Base-by-base conservation (phyloP, 2,329 filamentous ascomycete species). In the Geosmithia morbida region DNA sequence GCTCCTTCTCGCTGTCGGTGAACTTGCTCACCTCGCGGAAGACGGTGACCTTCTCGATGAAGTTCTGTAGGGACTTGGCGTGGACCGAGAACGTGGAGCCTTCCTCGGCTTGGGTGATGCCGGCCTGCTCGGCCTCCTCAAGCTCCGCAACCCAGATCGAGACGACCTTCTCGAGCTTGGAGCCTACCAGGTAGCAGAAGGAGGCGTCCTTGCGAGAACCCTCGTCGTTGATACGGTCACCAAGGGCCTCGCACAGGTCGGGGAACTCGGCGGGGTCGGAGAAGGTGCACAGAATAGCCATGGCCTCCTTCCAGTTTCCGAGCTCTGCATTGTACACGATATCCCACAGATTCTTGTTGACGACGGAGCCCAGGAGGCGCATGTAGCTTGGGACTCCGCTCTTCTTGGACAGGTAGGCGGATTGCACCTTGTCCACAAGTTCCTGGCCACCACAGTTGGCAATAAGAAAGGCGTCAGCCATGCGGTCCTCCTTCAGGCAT, bases 11-110 rank as follows among this genome's bases (percentile, higher is more conserved):
- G 8, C 68, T 65, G 60, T 98, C 92, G 56, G 85, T 70, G 69
- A 96, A 98, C 59, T 90, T 88, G 51, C 88, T 89, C 42, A 96
- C 89, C 55, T 92, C 79, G 48, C 92, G 83, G 80, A 98, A 98
- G 47, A 98, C 79, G 0, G 89, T 94, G 44, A 98, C 92, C 72
- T 98, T 98, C 68, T 98, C 92, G 52, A 98, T 94, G 59, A 98
- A 90, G 54, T 85, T 83, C 64, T 97, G 92, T 42, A 98, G 70
- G 44, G 85, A 83, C 51, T 81, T 81, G 48, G 90, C 88, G 57
- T 97, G 92, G 45, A 97, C 81, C 0, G 90, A 94, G 66, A 96
- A 98, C 49, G 80, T 84, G 19, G 86, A 90, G 57, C 88, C 86
- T 33, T 78, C 78, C 20, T 74, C 74, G 18, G 76, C 72, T 52